Evolutionary conservation across 805 yeast species (phyloP), one percentile per base, ranked within the genome.

Genomic region (Saccharomycopsis guyanensis): DNA sequence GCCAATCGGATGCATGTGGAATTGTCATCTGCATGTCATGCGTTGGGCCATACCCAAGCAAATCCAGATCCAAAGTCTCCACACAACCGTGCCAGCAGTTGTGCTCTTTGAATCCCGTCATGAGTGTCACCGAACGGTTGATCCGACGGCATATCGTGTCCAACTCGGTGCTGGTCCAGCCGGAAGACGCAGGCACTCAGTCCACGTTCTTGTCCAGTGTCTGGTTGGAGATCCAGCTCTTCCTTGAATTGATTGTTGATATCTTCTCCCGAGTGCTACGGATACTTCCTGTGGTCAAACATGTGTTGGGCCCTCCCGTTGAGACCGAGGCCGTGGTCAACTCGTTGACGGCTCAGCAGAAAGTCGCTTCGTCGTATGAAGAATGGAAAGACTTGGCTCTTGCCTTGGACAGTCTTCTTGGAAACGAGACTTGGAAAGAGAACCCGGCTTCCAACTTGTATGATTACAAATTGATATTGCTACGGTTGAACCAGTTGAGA

Each of bases 371-470:
- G 2, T 70, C 76, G 1, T 80, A 75, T 55, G 61, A 66, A 5
- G 76, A 76, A 40, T 91, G 97, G 97, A 67, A 73, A 25, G 73
- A 71, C 1, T 70, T 78, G 0, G 79, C 91, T 5, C 57, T 70
- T 20, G 61, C 75, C 49, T 66, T 91, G 23, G 98, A 91, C 59
- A 68, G 67, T 23, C 57, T 84, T 15, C 68, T 78, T 46, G 78
- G 80, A 18, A 75, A 78, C 53, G 77, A 81, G 44, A 58, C 63
- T 13, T 91, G 98, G 98, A 88, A 88, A 57, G 57, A 65, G 15
- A 65, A 70, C 42, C 70, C 69, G 3, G 78, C 74, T 50, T 76
- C 87, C 1, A 69, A 72, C n/a, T 62, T 83, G 20, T 93, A 87
- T 58, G 96, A 93, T 63, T 78, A 77, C 57, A 68, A 75, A 45